phyloP scores from a whole-genome alignment of 2,329 filamentous ascomycete genomes.

The Coleophoma crateriformis region DNA sequence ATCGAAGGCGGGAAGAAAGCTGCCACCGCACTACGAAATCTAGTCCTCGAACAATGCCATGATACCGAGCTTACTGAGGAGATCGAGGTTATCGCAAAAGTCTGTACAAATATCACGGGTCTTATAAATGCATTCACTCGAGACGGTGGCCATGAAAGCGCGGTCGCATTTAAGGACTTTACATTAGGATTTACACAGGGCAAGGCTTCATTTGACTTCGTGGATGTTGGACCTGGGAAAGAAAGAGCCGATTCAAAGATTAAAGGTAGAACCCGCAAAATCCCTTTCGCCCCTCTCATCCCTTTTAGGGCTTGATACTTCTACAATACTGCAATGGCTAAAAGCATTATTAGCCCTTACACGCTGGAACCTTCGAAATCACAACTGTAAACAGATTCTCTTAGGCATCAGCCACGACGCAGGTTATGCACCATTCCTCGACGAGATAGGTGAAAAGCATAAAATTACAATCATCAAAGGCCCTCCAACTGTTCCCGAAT shows the following conservation, averaged over 20 bases:
- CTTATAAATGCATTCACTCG: slow-evolving; percentile 44
- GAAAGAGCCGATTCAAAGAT: slow-evolving; percentile 56
- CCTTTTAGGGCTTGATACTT: not conserved
- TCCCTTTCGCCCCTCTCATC: slow-evolving; percentile 3
- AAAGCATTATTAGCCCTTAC: not conserved
- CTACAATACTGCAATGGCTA: not conserved
- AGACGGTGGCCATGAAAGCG: slow-evolving; percentile 38
- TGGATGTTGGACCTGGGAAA: slow-evolving; percentile 55
- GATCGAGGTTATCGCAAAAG: slow-evolving; percentile 49
- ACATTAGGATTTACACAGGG: slow-evolving; percentile 54
- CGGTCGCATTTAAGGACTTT: slow-evolving; percentile 49
- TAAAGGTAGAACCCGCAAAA: slow-evolving; percentile 36
- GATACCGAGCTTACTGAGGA: slow-evolving; percentile 36
- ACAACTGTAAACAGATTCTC: slow-evolving; percentile 56
- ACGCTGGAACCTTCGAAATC: slow-evolving; percentile 53
- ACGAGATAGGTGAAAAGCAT: slow-evolving; percentile 43
- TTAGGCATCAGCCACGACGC: slow-evolving; percentile 58
- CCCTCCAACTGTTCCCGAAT: slow-evolving; percentile 41
- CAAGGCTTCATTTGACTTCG: slow-evolving; percentile 55
- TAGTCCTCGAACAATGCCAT: slow-evolving; percentile 37
- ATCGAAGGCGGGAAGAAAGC: slow-evolving; percentile 33
- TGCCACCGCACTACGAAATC: slow-evolving; percentile 38
- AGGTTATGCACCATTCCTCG: slow-evolving; percentile 53
- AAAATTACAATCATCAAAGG: slow-evolving; percentile 52
- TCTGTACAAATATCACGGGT: slow-evolving; percentile 48